Evolutionary conservation across 495 filamentous ascomycete species (phyloP).

Genomic region (Penicillium ochrochloron): DNA sequence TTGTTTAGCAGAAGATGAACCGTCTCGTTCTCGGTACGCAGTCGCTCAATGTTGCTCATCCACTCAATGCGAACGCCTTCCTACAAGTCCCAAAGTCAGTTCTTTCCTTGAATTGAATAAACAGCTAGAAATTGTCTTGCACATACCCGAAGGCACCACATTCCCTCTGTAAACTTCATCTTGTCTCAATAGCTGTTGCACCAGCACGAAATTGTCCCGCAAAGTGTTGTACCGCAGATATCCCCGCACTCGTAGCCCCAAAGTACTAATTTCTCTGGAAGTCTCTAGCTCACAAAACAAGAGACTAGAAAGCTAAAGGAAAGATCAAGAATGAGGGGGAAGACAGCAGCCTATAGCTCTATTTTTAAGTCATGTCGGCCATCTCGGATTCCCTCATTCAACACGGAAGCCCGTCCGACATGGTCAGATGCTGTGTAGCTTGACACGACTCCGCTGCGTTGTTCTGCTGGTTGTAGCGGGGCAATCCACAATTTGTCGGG

Average conservation of each 20-base stretch:
- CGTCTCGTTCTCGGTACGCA: conserved; percentile 38
- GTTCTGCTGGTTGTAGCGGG: conserved; percentile 13
- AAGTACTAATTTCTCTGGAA: background rate
- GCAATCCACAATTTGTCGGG: conserved; percentile 7
- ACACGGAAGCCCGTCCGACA: conserved; percentile 31
- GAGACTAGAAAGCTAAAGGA: conserved; percentile 5
- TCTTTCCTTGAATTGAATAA: background rate
- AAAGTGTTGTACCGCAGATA: background rate
- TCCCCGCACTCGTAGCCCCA: background rate
- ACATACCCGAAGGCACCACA: conserved; percentile 47
- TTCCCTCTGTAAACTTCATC: conserved; percentile 54
- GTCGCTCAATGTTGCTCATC: conserved; percentile 54
- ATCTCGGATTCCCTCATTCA: conserved; percentile 26
- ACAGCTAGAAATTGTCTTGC: background rate
- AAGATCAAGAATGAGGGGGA: conserved; percentile 1
- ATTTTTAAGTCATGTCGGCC: conserved; percentile 1
- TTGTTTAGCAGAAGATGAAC: conserved; percentile 50
- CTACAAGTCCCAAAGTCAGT: conserved; percentile 19
- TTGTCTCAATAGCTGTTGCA: conserved; percentile 16
- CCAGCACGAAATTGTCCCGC: background rate
- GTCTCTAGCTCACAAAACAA: background rate
- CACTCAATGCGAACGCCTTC: conserved; percentile 49
- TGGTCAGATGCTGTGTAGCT: conserved; percentile 24
- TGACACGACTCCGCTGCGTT: conserved; percentile 5
- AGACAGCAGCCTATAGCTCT: background rate